These are phyloP conservation scores for Polyplosphaeria fusca DNA, from an alignment of 495 filamentous ascomycete species.

Conservation along the genomic window DNA sequence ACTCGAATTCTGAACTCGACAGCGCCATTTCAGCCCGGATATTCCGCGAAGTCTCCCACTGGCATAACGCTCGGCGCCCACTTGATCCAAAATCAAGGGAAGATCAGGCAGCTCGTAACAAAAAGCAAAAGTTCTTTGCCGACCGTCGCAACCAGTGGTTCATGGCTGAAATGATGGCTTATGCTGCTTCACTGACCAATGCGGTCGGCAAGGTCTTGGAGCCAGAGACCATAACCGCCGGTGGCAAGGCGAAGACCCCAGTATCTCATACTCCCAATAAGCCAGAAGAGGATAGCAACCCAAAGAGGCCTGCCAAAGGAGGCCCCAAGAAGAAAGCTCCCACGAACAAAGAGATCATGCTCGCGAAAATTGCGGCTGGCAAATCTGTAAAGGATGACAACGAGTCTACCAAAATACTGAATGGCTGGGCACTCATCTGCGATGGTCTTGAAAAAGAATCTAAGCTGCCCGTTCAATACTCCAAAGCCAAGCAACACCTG, in stretches of 20 bases:
- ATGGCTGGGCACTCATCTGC: slow-evolving; percentile 34
- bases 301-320: slow-evolving; percentile 4
- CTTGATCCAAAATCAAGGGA: slow-evolving; percentile 42
- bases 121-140: slow-evolving; percentile 35
- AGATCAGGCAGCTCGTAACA: slow-evolving; percentile 15
- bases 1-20: slow-evolving; percentile 35
- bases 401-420: slow-evolving; percentile 19
- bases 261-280: slow-evolving; percentile 25
- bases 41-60: slow-evolving; percentile 61
- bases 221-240: slow-evolving; percentile 57
- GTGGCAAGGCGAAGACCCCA: slow-evolving; percentile 14
- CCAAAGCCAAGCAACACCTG: slow-evolving; percentile 36
- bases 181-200: slow-evolving; percentile 69
- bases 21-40: slow-evolving; percentile 34
- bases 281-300: slow-evolving; percentile 35
- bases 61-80: slow-evolving; percentile 58
- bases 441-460: slow-evolving; percentile 31
- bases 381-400: slow-evolving; percentile 36
- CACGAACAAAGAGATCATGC: slow-evolving; percentile 41
- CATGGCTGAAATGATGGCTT: slow-evolving; percentile 62
- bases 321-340: slow-evolving; percentile 18
- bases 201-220: slow-evolving; percentile 60
- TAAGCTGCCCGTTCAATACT: slow-evolving; percentile 21
- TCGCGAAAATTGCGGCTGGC: slow-evolving; percentile 33
- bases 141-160: slow-evolving; percentile 50